A percentile compares a stretch with the other conserved stretches of the same genome.
phyloP scores from a whole-genome alignment of 805 yeast genomes.

The Pichia cephalocereana region DNA sequence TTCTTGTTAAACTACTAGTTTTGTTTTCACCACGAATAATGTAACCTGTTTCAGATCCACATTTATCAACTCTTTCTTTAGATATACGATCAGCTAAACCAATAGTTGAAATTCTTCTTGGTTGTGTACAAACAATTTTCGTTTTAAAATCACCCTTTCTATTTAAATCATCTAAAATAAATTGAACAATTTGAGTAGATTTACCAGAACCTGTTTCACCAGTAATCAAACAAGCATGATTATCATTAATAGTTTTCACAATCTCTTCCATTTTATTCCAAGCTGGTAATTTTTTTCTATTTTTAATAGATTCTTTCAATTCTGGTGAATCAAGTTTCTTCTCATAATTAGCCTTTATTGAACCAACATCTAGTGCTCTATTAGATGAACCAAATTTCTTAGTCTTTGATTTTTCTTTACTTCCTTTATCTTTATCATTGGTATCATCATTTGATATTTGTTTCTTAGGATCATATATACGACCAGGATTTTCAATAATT shows the following conservation, averaged over 20 bases:
- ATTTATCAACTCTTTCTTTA: slow-evolving; percentile 57
- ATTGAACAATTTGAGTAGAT: slow-evolving; percentile 91
- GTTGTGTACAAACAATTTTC: slow-evolving; percentile 82
- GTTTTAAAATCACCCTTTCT: slow-evolving; percentile 39
- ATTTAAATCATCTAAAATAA: slow-evolving; percentile 62
- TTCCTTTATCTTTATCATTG: neutral
- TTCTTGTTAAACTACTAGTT: slow-evolving; percentile 49
- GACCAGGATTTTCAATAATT: slow-evolving; percentile 69
- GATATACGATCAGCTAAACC: slow-evolving; percentile 91
- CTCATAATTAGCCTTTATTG: slow-evolving; percentile 28
- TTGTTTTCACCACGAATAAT: slow-evolving; percentile 84
- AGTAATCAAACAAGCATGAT: slow-evolving; percentile 69
- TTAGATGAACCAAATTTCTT: slow-evolving; percentile 21
- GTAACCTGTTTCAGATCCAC: slow-evolving; percentile 81
- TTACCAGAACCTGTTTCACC: slow-evolving; percentile 99
- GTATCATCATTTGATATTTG: neutral
- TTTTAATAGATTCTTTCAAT: slow-evolving; percentile 27
- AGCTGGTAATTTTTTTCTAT: slow-evolving; percentile 67
- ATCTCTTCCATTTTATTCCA: slow-evolving; percentile 60
- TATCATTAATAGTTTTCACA: slow-evolving; percentile 42
- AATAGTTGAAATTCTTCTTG: slow-evolving; percentile 90
- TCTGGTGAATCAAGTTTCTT: slow-evolving; percentile 8
- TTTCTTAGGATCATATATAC: slow-evolving; percentile 32
- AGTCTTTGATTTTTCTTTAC: slow-evolving; percentile 10
- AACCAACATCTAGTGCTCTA: neutral